Percentiles rank a stretch among this genome's conserved stretches.
phyloP scores from a whole-genome alignment of 495 filamentous ascomycete genomes.

The Podospora tetraspora region DNA sequence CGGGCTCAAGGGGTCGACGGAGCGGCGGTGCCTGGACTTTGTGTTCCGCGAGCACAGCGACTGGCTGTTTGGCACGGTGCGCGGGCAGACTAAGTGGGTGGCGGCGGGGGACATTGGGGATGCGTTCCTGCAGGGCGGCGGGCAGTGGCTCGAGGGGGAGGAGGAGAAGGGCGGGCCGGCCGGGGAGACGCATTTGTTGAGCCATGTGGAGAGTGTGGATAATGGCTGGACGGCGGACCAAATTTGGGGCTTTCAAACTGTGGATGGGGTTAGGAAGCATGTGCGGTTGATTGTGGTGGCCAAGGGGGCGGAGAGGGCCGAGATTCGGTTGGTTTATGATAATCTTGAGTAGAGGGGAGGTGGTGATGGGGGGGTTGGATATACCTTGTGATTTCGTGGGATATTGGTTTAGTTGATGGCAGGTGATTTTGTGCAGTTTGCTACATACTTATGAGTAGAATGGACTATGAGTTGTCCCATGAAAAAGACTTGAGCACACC shows the following conservation, averaged over 20 bases:
- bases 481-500: neutral
- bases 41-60: constrained; percentile 64
- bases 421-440: neutral
- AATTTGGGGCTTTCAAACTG: constrained; percentile 49
- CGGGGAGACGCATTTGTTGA: constrained; percentile 47
- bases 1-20: constrained; percentile 66
- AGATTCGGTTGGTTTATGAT: constrained; percentile 71
- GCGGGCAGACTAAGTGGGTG: constrained; percentile 56
- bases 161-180: constrained; percentile 44
- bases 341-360: constrained; percentile 30
- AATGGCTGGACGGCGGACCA: constrained; percentile 57
- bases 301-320: constrained; percentile 57
- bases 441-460: neutral
- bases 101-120: constrained; percentile 33
- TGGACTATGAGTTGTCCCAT: neutral
- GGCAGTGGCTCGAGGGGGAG: constrained; percentile 49
- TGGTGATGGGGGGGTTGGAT: neutral
- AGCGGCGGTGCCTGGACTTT: constrained; percentile 70
- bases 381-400: neutral
- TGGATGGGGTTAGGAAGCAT: constrained; percentile 59
- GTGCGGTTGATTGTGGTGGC: constrained; percentile 58
- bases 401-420: neutral
- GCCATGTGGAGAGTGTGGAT: constrained; percentile 49
- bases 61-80: constrained; percentile 71
- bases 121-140: constrained; percentile 38